Evolutionary conservation across 2,329 filamentous ascomycete species (phyloP).

Genomic region (Chaetomium olivaceum): DNA sequence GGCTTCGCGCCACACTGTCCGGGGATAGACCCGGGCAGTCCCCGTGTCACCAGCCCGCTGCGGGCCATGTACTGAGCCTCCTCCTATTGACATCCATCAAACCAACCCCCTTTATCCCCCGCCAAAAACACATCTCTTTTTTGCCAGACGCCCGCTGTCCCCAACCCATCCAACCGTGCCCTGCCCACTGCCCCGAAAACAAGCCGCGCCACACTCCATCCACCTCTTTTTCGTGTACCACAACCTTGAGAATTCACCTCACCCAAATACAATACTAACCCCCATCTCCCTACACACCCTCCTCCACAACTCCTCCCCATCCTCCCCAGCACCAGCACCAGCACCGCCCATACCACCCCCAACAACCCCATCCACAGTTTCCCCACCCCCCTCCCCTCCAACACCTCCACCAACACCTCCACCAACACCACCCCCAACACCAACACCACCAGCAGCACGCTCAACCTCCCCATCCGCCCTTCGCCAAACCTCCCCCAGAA

Average conservation of each 20-base stretch:
- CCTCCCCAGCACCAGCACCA: conserved; percentile 7
- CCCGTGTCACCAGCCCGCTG: not conserved
- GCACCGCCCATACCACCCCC: conserved; percentile 41
- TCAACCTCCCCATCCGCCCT: conserved; percentile 47
- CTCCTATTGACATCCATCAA: not conserved
- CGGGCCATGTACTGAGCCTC: not conserved
- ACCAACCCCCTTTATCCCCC: not conserved
- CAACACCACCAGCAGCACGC: conserved; percentile 20
- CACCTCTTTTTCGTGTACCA: not conserved
- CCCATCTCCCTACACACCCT: conserved; percentile 59
- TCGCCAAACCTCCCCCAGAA: conserved; percentile 63
- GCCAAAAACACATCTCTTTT: not conserved
- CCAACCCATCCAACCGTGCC: too few species aligned
- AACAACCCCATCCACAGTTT: too few species aligned
- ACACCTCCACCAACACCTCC: too few species aligned
- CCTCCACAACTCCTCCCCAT: conserved; percentile 53
- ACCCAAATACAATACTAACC: conserved; percentile 61
- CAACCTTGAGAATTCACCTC: conserved; percentile 26
- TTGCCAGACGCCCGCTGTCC: not conserved
- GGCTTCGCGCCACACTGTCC: not conserved
- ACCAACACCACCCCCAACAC: conserved; percentile 41
- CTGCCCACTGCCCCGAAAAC: not conserved
- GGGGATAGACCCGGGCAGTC: not conserved
- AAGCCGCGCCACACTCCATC: not conserved
- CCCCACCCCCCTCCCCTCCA: conserved; percentile 20